phyloP scores from a whole-genome alignment of 225 moss, liverwort and hornwort genomes.

The Marchantia polymorpha region DNA sequence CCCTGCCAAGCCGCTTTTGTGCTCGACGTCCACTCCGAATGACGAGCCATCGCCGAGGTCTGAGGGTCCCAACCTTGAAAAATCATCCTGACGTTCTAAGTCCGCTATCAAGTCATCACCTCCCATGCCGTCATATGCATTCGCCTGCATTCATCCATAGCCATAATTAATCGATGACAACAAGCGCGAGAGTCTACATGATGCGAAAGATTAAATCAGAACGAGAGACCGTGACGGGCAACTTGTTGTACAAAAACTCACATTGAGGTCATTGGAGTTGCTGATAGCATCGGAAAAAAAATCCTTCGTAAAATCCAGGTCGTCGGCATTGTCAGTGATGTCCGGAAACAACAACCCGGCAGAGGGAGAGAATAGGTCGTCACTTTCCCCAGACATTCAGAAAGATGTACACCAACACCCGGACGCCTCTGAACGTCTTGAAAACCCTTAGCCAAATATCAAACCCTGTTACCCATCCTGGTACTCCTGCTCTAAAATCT shows the following conservation, averaged over 20 bases:
- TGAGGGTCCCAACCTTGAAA: constrained; percentile 30
- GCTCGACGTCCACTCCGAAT: constrained; percentile 34
- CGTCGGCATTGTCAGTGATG: constrained; percentile 49
- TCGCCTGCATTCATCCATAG: constrained; percentile 30
- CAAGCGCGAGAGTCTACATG: neutral
- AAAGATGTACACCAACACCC: constrained; percentile 26
- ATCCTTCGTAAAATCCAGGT: constrained; percentile 52
- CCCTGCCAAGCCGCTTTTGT: constrained; percentile 20
- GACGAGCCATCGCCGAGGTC: constrained; percentile 30
- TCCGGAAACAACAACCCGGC: constrained; percentile 44
- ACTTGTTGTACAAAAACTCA: constrained; percentile 18
- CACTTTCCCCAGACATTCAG: constrained; percentile 57
- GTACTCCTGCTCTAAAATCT: neutral
- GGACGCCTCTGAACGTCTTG: neutral
- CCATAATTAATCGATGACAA: constrained; percentile 1
- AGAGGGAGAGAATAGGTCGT: constrained; percentile 50
- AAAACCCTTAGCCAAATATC: neutral
- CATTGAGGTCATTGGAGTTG: constrained; percentile 44
- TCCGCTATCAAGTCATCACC: constrained; percentile 50
- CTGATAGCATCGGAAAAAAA: constrained; percentile 42
- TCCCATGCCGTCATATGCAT: constrained; percentile 41
- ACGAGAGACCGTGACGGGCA: neutral
- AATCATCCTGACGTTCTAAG: constrained; percentile 46
- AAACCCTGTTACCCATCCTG: constrained; percentile 29
- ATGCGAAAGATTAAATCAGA: neutral